Conservation (phyloP, 129 eudicot genomes). For the Tagetes erecta region DNA sequence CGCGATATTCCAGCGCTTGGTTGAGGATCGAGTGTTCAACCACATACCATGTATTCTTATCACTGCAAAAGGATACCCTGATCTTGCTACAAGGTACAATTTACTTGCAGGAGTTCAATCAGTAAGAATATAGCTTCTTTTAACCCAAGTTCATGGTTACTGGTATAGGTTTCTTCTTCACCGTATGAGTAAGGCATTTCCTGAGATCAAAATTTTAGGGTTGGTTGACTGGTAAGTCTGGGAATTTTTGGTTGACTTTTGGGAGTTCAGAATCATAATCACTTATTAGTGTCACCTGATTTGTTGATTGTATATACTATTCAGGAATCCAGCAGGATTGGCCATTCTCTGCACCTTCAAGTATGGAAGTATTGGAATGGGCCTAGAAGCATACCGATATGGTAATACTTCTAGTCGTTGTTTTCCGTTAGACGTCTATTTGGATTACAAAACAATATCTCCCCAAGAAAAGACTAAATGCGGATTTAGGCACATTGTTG, state of each 20-base stretch:
- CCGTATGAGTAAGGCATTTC: constrained; percentile 68
- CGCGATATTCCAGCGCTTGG: constrained; percentile 93
- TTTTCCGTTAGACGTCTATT: background rate
- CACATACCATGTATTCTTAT: constrained; percentile 94
- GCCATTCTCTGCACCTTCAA: constrained; percentile 95
- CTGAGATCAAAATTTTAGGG: constrained; percentile 64
- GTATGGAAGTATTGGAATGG: constrained; percentile 92
- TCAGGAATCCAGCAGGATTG: constrained; percentile 95
- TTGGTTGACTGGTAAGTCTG: constrained; percentile 79
- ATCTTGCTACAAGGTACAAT: constrained; percentile 87
- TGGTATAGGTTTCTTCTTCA: constrained; percentile 81
- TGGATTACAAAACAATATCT: background rate
- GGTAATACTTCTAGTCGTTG: constrained; percentile 41
- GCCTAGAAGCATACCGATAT: constrained; percentile 91
- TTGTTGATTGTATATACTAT: background rate
- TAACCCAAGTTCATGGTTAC: constrained; percentile 18
- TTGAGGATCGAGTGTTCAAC: constrained; percentile 85
- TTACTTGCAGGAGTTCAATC: constrained; percentile 9
- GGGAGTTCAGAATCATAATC: background rate
- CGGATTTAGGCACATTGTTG: background rate
- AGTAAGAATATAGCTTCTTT: constrained; percentile 9
- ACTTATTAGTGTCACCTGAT: background rate
- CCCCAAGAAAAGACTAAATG: background rate
- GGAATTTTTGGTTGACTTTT: constrained; percentile 1
- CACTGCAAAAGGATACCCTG: constrained; percentile 98